These are phyloP conservation scores for Asterophora parasitica DNA, from an alignment of 768 basidiomycete species.

Conservation along the genomic window DNA sequence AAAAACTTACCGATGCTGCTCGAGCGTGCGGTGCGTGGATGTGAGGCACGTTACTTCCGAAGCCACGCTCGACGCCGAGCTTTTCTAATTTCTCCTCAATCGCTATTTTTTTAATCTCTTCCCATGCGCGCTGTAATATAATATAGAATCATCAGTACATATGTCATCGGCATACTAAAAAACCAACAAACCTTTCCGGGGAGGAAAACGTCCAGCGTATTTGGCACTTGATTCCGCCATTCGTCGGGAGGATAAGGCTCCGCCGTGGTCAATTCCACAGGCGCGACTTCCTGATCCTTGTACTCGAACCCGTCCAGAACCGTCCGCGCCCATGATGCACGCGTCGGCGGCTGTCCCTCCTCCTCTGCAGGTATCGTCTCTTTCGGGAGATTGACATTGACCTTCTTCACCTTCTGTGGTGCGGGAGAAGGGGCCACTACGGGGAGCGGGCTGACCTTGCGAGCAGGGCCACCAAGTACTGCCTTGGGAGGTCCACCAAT, in stretches of 20 bases:
- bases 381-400: constrained; percentile 66
- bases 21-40: constrained; percentile 75
- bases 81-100: constrained; percentile 82
- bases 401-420: constrained; percentile 57
- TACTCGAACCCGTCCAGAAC: constrained; percentile 34
- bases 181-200: constrained; percentile 63
- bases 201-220: constrained; percentile 73
- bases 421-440: constrained; percentile 25
- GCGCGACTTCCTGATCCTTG: constrained; percentile 18
- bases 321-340: constrained; percentile 57
- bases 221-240: constrained; percentile 54
- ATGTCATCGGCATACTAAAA: constrained; percentile 1
- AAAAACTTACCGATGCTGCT: constrained; percentile 70
- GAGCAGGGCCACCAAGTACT: constrained; percentile 70
- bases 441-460: constrained; percentile 69
- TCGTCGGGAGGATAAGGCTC: constrained; percentile 63
- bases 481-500: constrained; percentile 90
- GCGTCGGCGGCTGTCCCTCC: constrained; percentile 36
- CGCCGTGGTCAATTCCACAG: constrained; percentile 36
- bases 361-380: constrained; percentile 50
- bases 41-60: constrained; percentile 48
- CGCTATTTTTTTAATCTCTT: constrained; percentile 58
- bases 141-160: constrained; percentile 8
- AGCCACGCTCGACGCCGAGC: constrained; percentile 71
- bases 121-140: constrained; percentile 63